Base-by-base conservation (phyloP, 805 yeast genomes). In the Wickerhamomyces subpelliculosus region DNA sequence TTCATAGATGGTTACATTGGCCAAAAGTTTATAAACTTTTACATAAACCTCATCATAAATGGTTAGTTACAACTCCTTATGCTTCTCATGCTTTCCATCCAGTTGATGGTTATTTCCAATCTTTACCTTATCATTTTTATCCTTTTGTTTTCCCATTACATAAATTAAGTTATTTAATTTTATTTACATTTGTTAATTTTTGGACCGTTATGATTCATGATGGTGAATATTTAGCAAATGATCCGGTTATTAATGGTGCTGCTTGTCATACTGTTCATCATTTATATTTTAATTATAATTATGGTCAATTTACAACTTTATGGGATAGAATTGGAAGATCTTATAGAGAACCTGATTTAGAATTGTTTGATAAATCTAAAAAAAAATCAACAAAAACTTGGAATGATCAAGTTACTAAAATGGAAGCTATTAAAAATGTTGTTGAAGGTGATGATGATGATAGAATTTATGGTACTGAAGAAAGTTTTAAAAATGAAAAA, bases 201-300 rank as follows among this genome's bases (percentile, higher is more conserved):
- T 93, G 98, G 98, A 86, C 98, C 12, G 95, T 93, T 31, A 84
- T 90, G 93, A 93, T 93, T 57, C 98, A 93, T 64, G 98, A 93
- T 58, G 98, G 98, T 48, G 93, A 89, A 60, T 93, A 88, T 62
- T 62, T 90, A 70, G 84, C 96, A 32, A 84, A 86, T 61, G 95
- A 88, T 60, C 96, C 97, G 7, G 75, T 87, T 41, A 83, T 93
- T 48, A 93, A 93, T 63, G 98, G 98, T 54, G 89, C 97, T 14
- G 98, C 98, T 6, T 90, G 97, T 64, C 98, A 93, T 67, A 89
- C 98, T 1, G 80, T 90, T 34, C 98, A 93, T 64, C 98, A 93
- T 60, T 67, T 93, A 51, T 93, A 93, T 67, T 93, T 93, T 78
- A 90, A 90, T 72, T 93, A 93, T 67, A 93, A 93, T 70, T 93